phyloP scores from a whole-genome alignment of 768 basidiomycete genomes.

The Guyanaporus albipodus region DNA sequence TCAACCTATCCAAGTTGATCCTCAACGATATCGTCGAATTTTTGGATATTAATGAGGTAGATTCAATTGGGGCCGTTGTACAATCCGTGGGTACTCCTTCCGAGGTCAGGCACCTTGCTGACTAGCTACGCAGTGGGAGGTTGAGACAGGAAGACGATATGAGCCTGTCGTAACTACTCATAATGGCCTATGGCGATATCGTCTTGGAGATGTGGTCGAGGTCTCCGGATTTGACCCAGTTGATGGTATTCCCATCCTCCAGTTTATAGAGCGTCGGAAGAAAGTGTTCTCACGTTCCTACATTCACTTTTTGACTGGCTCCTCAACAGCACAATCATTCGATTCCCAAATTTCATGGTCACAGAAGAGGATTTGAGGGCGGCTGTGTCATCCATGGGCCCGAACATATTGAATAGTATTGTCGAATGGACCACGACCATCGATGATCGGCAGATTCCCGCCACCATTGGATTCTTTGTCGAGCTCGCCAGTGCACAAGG shows the following conservation, averaged over 20 bases:
- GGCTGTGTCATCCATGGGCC: not conserved
- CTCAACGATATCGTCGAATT: slow-evolving; percentile 7
- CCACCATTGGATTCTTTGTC: slow-evolving; percentile 15
- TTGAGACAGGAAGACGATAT: slow-evolving; percentile 10
- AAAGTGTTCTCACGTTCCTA: not conserved
- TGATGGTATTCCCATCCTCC: slow-evolving; percentile 18
- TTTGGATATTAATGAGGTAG: slow-evolving; percentile 9
- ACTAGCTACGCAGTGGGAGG: slow-evolving; percentile 18
- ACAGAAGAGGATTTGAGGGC: slow-evolving; percentile 10
- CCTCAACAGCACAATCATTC: slow-evolving; percentile 2
- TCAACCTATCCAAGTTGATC: slow-evolving; percentile 7
- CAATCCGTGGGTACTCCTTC: slow-evolving; percentile 1
- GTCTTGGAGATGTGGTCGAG: slow-evolving; percentile 21
- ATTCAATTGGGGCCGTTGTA: not conserved
- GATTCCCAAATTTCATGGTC: slow-evolving; percentile 11
- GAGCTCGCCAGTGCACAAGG: slow-evolving; percentile 8
- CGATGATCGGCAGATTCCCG: slow-evolving; percentile 4
- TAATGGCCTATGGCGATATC: slow-evolving; percentile 22
- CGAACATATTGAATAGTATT: not conserved
- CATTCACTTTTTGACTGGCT: not conserved
- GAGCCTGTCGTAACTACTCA: slow-evolving; percentile 16
- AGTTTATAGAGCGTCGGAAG: slow-evolving; percentile 14
- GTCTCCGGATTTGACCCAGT: slow-evolving; percentile 16
- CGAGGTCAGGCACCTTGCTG: not conserved
- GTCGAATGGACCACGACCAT: slow-evolving; percentile 16